Base-by-base conservation (phyloP, 2,329 filamentous ascomycete species). In the Nothophoma quercina region DNA sequence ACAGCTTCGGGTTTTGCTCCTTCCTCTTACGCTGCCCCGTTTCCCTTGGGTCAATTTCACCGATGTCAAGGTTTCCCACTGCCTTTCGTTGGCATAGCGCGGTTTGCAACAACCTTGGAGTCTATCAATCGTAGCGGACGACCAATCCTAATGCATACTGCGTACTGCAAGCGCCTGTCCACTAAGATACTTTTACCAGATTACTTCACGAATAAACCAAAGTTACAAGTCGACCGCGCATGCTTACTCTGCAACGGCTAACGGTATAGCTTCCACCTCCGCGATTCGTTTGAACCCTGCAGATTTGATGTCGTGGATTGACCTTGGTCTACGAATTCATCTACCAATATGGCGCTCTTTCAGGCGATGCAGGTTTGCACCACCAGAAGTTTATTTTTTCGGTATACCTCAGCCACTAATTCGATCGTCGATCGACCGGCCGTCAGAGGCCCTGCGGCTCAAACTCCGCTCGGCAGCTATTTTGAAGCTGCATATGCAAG, bases 81-180 rank as follows among this genome's bases (percentile, higher is more conserved):
- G 36, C 41, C 48, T 36, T n/a, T 34, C 30, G 12, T 30, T 41
- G 35, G 49, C 18, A 35, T 45, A 45, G 35, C 35, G 41, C 29
- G 13, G 10, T 23, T n/a, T 38, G 30, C 13, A 8, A 23, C 28
- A 26, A 30, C n/a, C n/a, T n/a, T n/a, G n/a, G n/a, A n/a, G n/a
- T 38, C 26, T 26, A 33, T 39, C 18, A 41, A 45, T n/a, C 12
- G 16, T 28, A 33, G 32, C 33, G 21, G 28, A 51, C 15, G 18
- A 21, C 30, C 32, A 36, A 23, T 8, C 26, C 32, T 5, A 50
- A 39, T 6, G 9, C 21, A 34, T 32, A n/a, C n/a, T n/a, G n/a
- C n/a, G n/a, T n/a, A 35, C n/a, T 16, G 10, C 16, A 33, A 29
- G 7, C 26, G 13, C 40, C 19, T 33, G 19, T 26, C 29, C 18